These are phyloP conservation scores for Chaetomiaceae sp. DNA, from an alignment of 2,329 filamentous ascomycete species.

Conservation along the genomic window DNA sequence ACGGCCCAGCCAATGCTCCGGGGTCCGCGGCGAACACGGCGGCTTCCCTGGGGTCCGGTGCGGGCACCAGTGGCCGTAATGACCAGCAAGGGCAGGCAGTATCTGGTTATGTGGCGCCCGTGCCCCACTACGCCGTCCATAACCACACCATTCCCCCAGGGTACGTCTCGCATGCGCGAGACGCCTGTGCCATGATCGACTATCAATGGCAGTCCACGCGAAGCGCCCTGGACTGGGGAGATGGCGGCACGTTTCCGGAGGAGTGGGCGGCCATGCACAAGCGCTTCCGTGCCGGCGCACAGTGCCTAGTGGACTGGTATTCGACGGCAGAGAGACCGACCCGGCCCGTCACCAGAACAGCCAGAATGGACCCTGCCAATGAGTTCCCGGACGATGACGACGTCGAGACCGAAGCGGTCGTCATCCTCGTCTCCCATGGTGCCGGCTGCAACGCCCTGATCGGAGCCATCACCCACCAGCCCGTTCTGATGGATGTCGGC, in stretches of 20 bases:
- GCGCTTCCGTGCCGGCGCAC: conserved; percentile 74
- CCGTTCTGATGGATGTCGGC: conserved; percentile 82
- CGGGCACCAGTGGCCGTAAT: conserved; percentile 25
- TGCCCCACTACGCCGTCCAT: conserved; percentile 78
- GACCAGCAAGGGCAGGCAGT: conserved; percentile 9
- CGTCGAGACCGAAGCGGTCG: conserved; percentile 66
- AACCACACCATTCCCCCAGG: conserved; percentile 76
- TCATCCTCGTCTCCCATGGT: conserved; percentile 88
- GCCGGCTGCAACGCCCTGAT: conserved; percentile 95
- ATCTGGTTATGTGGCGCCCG: conserved; percentile 63
- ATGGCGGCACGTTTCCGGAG: conserved; percentile 82
- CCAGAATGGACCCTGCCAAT: conserved; percentile 38
- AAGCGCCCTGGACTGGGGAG: conserved; percentile 72
- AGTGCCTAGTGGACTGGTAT: conserved; percentile 82
- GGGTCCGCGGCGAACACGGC: conserved; percentile 32
- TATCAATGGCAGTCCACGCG: conserved; percentile 95
- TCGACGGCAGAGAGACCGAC: conserved; percentile 48
- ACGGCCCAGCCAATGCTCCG: conserved; percentile 16
- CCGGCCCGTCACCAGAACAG: conserved; percentile 46
- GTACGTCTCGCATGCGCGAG: conserved; percentile 84
- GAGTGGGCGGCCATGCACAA: conserved; percentile 97
- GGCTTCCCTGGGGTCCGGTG: conserved; percentile 32
- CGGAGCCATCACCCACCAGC: conserved; percentile 84
- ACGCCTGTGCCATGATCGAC: conserved; percentile 81
- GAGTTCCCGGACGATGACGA: conserved; percentile 37